These are phyloP conservation scores for Mucor saturninus DNA, from an alignment of 371 early-diverging fungal genomes.

Conservation along the genomic window DNA sequence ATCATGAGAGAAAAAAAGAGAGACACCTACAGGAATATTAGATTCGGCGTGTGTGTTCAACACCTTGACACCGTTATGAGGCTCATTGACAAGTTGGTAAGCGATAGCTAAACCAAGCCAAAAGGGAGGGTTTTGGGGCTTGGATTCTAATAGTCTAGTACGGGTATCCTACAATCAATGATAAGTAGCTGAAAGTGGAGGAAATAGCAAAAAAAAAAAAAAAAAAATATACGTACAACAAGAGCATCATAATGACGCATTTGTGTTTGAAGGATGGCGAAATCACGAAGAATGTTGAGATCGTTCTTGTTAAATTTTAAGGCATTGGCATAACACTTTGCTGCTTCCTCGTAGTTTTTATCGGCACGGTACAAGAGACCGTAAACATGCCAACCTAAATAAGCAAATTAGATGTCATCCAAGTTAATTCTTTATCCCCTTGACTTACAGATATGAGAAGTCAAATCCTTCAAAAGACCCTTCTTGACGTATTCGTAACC, in stretches of 20 bases:
- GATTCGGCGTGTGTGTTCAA: slow-evolving; percentile 73
- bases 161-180: slow-evolving; percentile 62
- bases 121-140: slow-evolving; percentile 71
- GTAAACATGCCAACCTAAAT: slow-evolving; percentile 93
- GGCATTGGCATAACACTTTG: slow-evolving; percentile 91
- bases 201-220: background rate
- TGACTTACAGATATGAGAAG: slow-evolving; percentile 81
- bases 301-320: slow-evolving; percentile 92
- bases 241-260: slow-evolving; percentile 86
- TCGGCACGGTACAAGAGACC: slow-evolving; percentile 91
- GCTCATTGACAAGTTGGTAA: slow-evolving; percentile 81
- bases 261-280: slow-evolving; percentile 87
- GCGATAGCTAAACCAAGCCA: slow-evolving; percentile 91
- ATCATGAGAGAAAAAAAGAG: background rate
- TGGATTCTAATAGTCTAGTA: slow-evolving; percentile 68
- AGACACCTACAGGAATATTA: slow-evolving; percentile 20
- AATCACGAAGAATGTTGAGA: slow-evolving; percentile 89
- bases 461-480: slow-evolving; percentile 81
- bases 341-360: slow-evolving; percentile 92
- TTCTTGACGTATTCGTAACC: slow-evolving; percentile 88
- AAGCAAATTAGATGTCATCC: too few relatives aligned
- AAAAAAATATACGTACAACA: slow-evolving; percentile 55
- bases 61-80: slow-evolving; percentile 76
- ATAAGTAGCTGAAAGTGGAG: too few relatives aligned
- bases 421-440: too few relatives aligned